Percentiles rank a stretch among this genome's conserved stretches.
These are phyloP conservation scores for Paraphoma sp. DNA, from an alignment of 2,329 filamentous ascomycete genomes.

Conservation along the genomic window DNA sequence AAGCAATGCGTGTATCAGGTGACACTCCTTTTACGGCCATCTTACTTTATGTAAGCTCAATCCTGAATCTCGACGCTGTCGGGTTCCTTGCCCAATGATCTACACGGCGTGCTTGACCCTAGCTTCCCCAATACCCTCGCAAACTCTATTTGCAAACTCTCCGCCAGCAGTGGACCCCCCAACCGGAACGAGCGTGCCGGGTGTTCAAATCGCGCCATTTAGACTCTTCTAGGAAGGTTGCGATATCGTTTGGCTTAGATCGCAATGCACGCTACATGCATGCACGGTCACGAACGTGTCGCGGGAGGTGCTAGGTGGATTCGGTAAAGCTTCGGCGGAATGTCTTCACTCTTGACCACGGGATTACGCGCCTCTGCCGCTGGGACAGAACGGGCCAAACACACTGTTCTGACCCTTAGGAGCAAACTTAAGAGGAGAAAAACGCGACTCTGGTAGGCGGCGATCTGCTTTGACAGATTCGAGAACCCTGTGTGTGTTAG, in stretches of 20 bases:
- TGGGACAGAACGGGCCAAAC: constrained; percentile 17
- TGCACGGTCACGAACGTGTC: background rate
- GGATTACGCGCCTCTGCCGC: constrained; percentile 5
- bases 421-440: constrained; percentile 54
- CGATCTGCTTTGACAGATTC: constrained; percentile 80
- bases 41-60: too few relatives aligned
- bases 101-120: background rate
- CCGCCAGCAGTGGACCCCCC: background rate
- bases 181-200: background rate
- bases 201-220: background rate
- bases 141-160: background rate
- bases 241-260: background rate
- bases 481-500: constrained; percentile 67
- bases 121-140: background rate
- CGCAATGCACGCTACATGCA: background rate
- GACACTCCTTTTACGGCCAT: too few relatives aligned
- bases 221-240: background rate
- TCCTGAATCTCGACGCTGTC: too few relatives aligned
- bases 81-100: too few relatives aligned
- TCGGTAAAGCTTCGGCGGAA: background rate
- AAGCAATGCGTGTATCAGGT: too few relatives aligned
- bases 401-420: constrained; percentile 35
- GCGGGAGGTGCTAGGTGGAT: background rate
- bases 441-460: constrained; percentile 76
- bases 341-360: constrained; percentile 5